These are phyloP conservation scores for Glycyrrhiza uralensis DNA, from an alignment of 306 rosid species.

Conservation along the genomic window DNA sequence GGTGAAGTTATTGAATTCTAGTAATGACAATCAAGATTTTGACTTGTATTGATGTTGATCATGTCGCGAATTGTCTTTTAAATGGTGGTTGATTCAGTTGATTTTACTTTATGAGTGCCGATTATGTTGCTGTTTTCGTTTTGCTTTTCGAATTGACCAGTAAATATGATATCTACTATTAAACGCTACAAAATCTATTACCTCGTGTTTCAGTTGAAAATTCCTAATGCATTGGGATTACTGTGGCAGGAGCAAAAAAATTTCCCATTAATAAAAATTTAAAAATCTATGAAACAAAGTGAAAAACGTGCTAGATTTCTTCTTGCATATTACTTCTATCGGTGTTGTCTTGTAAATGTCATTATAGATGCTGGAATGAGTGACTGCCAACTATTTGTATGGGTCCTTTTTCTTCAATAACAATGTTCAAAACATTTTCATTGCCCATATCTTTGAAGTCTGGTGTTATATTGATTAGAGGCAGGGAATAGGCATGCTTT, in stretches of 20 bases:
- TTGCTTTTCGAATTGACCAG: neutral
- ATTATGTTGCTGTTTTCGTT: neutral
- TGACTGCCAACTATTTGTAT: neutral
- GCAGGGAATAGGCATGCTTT: neutral
- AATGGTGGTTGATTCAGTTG: neutral
- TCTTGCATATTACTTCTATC: neutral
- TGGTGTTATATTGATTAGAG: neutral
- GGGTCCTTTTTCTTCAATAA: neutral
- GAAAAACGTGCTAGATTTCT: neutral
- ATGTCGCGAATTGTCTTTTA: neutral
- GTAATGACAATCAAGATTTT: neutral
- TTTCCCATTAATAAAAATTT: neutral
- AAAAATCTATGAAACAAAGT: neutral
- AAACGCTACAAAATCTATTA: neutral
- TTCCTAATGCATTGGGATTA: neutral
- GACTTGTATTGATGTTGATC: neutral
- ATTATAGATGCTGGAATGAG: neutral
- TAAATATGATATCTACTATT: constrained; percentile 11
- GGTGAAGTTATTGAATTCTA: neutral
- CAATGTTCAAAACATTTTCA: neutral
- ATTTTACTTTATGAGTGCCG: neutral
- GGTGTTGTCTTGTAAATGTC: neutral
- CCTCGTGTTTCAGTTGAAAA: constrained; percentile 15
- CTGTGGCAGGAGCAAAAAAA: neutral
- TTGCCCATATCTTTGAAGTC: neutral